Percentiles rank a stretch among this genome's conserved stretches.
Conservation (phyloP, 345 rosid species). For the Corchorus olitorius region DNA sequence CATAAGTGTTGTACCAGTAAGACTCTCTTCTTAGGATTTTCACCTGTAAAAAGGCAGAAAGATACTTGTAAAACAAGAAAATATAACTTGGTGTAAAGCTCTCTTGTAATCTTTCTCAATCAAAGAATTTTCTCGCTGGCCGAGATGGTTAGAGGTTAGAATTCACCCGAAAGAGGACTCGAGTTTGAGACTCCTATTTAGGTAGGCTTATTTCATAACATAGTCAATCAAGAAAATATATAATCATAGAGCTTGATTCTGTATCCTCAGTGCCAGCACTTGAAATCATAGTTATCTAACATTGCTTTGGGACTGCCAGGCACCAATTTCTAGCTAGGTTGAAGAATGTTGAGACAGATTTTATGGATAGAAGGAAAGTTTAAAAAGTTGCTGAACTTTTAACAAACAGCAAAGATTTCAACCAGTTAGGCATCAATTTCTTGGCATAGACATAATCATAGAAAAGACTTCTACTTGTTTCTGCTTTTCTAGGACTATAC, state of each 20-base stretch:
- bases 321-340: not conserved
- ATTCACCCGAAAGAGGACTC: no score
- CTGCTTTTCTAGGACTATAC: not conserved
- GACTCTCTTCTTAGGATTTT: constrained; percentile 36
- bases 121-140: no score
- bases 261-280: no score
- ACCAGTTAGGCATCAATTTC: not conserved
- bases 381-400: not conserved
- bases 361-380: not conserved
- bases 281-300: not conserved
- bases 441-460: not conserved
- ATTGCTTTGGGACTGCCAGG: not conserved
- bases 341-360: not conserved
- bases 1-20: constrained; percentile 36
- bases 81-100: not conserved
- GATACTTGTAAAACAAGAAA: not conserved
- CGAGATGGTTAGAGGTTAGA: no score
- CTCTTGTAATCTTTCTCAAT: no score
- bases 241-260: not conserved
- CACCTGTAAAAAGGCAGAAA: constrained; percentile 18
- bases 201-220: no score
- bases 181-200: no score
- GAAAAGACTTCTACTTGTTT: not conserved
- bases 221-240: no score
- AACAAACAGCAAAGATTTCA: not conserved